These are phyloP conservation scores for Hypoxylon sp. DNA, from an alignment of 2,329 filamentous ascomycete species.

Conservation along the genomic window DNA sequence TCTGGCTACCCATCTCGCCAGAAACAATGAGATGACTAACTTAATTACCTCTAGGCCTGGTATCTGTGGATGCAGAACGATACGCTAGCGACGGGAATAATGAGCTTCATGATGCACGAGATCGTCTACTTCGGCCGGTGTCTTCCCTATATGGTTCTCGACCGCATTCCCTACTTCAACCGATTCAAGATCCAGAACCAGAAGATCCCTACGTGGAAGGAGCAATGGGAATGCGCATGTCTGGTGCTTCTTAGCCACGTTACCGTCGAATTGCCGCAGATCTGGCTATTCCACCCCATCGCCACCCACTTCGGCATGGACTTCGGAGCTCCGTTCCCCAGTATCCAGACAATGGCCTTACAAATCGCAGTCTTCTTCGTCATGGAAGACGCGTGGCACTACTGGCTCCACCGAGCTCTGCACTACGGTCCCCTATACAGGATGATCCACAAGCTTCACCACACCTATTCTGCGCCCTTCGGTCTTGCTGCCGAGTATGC, in stretches of 20 bases:
- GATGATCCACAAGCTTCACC: constrained; percentile 97
- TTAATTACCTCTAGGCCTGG: constrained; percentile 71
- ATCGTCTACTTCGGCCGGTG: constrained; percentile 91
- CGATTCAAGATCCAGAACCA: constrained; percentile 93
- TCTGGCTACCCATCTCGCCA: constrained; percentile 19
- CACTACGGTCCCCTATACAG: constrained; percentile 97
- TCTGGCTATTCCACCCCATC: constrained; percentile 99
- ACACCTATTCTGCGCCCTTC: constrained; percentile 98
- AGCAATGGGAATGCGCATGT: constrained; percentile 94
- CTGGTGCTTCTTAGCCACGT: constrained; percentile 96
- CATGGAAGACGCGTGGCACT: constrained; percentile 97
- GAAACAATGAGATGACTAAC: constrained; percentile 27
- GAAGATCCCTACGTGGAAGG: constrained; percentile 91
- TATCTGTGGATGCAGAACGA: constrained; percentile 99
- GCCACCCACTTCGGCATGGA: constrained; percentile 91
- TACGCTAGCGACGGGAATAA: constrained; percentile 92
- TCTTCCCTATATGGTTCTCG: constrained; percentile 93
- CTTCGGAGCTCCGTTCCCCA: constrained; percentile 90
- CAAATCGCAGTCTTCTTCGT: constrained; percentile 96
- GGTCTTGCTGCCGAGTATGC: constrained; percentile 97
- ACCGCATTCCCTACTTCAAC: constrained; percentile 86
- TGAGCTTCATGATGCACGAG: constrained; percentile 98
- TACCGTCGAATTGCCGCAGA: constrained; percentile 97
- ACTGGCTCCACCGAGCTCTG: constrained; percentile 92
- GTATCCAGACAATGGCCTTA: constrained; percentile 84